phyloP scores from a whole-genome alignment of 2,329 filamentous ascomycete species.

The Fusarium heterosporum region DNA sequence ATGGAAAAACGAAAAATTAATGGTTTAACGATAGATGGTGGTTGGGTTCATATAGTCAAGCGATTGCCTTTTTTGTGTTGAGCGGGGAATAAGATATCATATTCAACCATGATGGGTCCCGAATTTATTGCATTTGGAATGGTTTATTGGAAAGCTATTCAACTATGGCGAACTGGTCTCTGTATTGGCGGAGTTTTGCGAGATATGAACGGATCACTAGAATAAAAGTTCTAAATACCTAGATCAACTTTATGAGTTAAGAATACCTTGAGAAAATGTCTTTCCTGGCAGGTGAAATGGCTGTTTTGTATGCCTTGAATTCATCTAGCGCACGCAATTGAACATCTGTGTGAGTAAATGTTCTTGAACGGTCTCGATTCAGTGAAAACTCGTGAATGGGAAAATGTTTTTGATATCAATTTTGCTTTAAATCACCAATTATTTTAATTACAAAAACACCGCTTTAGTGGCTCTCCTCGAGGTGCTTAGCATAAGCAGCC shows the following conservation, averaged over 20 bases:
- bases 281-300: neutral
- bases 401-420: slow-evolving; percentile 32
- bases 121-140: slow-evolving; percentile 28
- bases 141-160: slow-evolving; percentile 36
- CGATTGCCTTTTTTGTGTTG: slow-evolving; percentile 21
- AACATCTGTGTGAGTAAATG: too few relatives aligned
- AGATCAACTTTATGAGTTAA: slow-evolving; percentile 14
- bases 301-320: neutral
- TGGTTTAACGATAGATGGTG: slow-evolving; percentile 24
- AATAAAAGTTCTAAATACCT: slow-evolving; percentile 23
- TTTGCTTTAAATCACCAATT: slow-evolving; percentile 34
- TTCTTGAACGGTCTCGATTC: too few relatives aligned
- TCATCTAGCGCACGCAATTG: neutral
- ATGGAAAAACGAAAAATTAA: slow-evolving; percentile 17
- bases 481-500: slow-evolving; percentile 67
- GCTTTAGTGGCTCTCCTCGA: slow-evolving; percentile 30
- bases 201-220: slow-evolving; percentile 22
- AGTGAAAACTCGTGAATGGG: neutral
- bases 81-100: slow-evolving; percentile 36
- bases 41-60: slow-evolving; percentile 19
- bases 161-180: slow-evolving; percentile 39
- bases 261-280: neutral
- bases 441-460: slow-evolving; percentile 5
- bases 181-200: slow-evolving; percentile 31
- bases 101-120: slow-evolving; percentile 42